Conservation (phyloP, 2,329 filamentous ascomycete species). For the Apiospora hydei region DNA sequence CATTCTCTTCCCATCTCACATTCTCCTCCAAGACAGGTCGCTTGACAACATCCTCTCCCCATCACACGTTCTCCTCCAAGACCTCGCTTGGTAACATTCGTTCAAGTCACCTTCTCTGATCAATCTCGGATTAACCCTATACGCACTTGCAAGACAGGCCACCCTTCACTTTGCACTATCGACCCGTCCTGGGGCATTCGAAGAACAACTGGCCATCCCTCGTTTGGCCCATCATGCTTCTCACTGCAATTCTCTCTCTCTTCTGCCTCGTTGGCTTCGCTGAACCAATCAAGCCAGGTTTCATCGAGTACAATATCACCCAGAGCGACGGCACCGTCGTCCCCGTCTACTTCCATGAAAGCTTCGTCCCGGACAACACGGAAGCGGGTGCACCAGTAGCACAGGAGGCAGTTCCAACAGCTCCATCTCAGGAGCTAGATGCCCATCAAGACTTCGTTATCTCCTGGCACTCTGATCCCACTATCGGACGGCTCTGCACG, state of each 20-base stretch:
- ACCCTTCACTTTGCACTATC: neutral
- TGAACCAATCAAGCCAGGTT: neutral
- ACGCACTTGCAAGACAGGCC: neutral
- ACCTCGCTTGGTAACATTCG: neutral
- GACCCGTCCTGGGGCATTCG: neutral
- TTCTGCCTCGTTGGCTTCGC: conserved; percentile 9
- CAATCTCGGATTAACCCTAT: neutral
- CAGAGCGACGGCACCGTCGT: neutral
- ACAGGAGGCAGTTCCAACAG: neutral
- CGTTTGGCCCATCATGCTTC: neutral
- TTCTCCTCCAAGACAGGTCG: neutral
- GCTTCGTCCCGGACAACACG: neutral
- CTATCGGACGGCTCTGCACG: neutral
- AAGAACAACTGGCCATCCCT: neutral
- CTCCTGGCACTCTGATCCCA: neutral
- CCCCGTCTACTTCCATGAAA: neutral
- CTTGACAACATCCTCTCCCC: neutral
- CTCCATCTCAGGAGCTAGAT: neutral
- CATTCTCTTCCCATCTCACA: neutral
- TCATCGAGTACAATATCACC: neutral
- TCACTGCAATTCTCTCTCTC: neutral
- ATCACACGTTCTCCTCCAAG: neutral
- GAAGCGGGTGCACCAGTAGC: neutral
- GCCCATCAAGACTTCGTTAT: neutral
- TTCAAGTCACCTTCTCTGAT: neutral